Conservation (phyloP, 768 basidiomycete species). For the Boletus rubropictus region DNA sequence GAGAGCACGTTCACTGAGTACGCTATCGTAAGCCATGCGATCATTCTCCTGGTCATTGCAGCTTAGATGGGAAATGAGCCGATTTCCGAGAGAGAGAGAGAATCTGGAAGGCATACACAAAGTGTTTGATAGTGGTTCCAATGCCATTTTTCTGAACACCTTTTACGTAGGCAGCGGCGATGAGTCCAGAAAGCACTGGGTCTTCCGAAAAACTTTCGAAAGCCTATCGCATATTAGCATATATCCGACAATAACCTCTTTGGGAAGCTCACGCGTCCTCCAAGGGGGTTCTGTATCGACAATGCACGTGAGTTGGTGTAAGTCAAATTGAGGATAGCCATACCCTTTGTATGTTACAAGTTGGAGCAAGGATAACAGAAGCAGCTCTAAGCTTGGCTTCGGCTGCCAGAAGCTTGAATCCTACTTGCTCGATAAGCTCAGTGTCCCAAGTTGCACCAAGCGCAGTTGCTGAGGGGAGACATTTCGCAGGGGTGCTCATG, state of each 20-base stretch:
- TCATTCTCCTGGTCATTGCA: constrained; percentile 83
- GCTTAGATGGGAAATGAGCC: constrained; percentile 26
- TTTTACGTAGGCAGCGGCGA: constrained; percentile 68
- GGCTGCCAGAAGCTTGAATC: constrained; percentile 56
- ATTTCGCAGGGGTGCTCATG: constrained; percentile 77
- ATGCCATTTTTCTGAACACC: constrained; percentile 76
- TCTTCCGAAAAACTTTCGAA: constrained; percentile 82
- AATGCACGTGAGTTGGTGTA: background rate
- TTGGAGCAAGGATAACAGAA: constrained; percentile 69
- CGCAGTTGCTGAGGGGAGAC: constrained; percentile 68
- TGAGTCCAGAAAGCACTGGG: constrained; percentile 63
- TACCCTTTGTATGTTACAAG: constrained; percentile 80
- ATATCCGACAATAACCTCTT: background rate
- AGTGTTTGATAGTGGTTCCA: constrained; percentile 76
- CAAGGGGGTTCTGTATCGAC: constrained; percentile 53
- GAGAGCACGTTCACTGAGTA: constrained; percentile 46
- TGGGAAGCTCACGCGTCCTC: constrained; percentile 47
- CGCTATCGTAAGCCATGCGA: constrained; percentile 53
- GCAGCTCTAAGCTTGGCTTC: constrained; percentile 70
- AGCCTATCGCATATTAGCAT: constrained; percentile 36
- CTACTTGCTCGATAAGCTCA: constrained; percentile 56
- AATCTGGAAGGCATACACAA: constrained; percentile 43
- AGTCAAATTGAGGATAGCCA: constrained; percentile 10
- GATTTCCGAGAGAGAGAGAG: background rate
- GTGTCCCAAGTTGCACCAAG: constrained; percentile 72